Evolutionary conservation across 805 yeast genomes (phyloP), one percentile per base, ranked within the genome.

Genomic region (Ogataea angusta): DNA sequence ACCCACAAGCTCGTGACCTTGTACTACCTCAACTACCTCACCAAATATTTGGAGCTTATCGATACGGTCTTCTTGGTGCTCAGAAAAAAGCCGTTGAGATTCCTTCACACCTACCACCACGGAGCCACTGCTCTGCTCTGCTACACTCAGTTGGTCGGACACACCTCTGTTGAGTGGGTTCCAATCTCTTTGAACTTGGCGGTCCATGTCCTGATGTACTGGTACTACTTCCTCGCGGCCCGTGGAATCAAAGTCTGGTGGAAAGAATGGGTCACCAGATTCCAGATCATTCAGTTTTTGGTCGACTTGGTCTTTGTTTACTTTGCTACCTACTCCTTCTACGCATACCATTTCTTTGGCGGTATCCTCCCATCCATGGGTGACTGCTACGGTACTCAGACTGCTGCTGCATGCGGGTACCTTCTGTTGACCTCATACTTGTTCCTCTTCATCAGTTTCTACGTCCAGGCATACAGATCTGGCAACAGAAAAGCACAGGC

Each of bases 261-360:
- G 99, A 91, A 93, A 71, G 95, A 90, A 72, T 91, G 96, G 96
- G 96, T 91, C 52, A 91, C 99, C 42, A 77, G 95, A 51, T 82
- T 87, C 73, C 99, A 91, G 73, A 91, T 91, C 68, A 71, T 86
- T 57, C 99, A 91, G 71, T 91, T 91, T 62, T 69, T 91, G 52
- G 73, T 91, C 59, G 99, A 91, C 66, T 76, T 91, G 60, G 79
- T 74, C 30, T 90, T 91, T 63, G 95, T 93, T 50, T 93, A 89
- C 73, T 89, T 86, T 66, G 96, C 96, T 37, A 84, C 95, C 41
- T 91, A 87, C 69, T 83, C 96, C 48, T 89, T 83, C 70, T 88
- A 85, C 53, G 90, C 93, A 28, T 71, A 72, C 62, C 75, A 72
- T 46, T 88, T 81, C 72, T 82, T 71, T 59, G 56, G 64, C 34